Base-by-base conservation (phyloP, 2,329 filamentous ascomycete genomes). In the Colletotrichum tofieldiae region DNA sequence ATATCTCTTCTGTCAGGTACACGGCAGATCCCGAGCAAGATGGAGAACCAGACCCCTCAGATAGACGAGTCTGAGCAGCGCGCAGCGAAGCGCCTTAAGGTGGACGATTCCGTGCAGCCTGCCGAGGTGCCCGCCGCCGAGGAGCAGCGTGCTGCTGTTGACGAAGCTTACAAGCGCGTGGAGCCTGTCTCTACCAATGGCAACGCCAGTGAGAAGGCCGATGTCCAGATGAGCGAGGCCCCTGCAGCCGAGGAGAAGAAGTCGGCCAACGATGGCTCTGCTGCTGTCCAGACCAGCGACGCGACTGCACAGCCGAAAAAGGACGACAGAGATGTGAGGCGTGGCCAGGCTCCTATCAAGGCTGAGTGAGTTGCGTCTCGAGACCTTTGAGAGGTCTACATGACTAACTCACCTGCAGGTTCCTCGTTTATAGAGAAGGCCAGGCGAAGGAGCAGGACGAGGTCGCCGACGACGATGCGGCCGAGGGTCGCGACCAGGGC, bases 361-460 rank as follows among this genome's bases (percentile, higher is more conserved):
- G 75, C 81, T 29, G 81, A 83, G 82, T 84, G 73, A 76, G 81
- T 74, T n/a, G 3, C 2, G 11, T 58, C n/a, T 16, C 16, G 14
- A 16, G 11, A 56, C 29, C 1, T 54, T 26, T 35, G 26, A n/a
- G 12, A 16, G 52, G 26, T 11, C 56, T 58, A 56, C 5, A 26
- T 14, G 16, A 41, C 35, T 75, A 52, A 73, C 23, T 20, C 6
- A 54, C 39, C 39, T n/a, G 5, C 56, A 82, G 82, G 67, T 84
- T 81, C 74, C 77, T 82, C 47, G 75, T 83, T 61, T 75, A 63
- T 55, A 73, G 43, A 65, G 51, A 77, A 76, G 72, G 47, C 23
- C 43, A 80, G 85, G 89, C 73, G 88, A 93, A 77, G 89, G 91
- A 81, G 87, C 87, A 67, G 89, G 91, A 76, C 9, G 75, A 75